Evolutionary conservation across 2,329 filamentous ascomycete species (phyloP).

Genomic region (Lasiodiplodia sp.): DNA sequence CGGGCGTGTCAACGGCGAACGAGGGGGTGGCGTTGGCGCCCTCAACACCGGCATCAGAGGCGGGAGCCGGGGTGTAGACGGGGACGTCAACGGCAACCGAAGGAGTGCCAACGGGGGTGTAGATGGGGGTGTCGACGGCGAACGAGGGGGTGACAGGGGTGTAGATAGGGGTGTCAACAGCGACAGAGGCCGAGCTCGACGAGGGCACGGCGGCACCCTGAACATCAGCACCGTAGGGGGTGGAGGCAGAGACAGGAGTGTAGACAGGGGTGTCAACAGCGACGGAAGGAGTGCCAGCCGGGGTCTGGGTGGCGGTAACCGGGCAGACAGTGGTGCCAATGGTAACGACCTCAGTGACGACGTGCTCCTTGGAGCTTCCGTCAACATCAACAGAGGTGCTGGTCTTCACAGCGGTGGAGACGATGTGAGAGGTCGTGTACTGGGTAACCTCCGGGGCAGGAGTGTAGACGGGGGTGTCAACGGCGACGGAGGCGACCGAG

Average conservation of each 20-base stretch:
- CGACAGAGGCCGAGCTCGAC: not conserved
- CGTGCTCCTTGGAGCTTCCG: not conserved
- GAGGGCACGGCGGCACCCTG: not conserved
- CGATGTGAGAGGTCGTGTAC: not conserved
- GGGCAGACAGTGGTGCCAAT: constrained; percentile 17
- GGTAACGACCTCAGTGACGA: constrained; percentile 1
- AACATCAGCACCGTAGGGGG: not conserved
- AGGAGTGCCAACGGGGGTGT: not conserved
- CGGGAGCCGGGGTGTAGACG: constrained; percentile 12
- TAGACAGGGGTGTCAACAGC: constrained; percentile 19
- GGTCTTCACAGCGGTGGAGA: not conserved
- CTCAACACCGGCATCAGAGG: constrained; percentile 1
- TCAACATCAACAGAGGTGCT: not conserved
- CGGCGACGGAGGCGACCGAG: not conserved
- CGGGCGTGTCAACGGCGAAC: not conserved
- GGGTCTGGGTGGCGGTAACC: constrained; percentile 10
- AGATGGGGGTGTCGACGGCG: constrained; percentile 14
- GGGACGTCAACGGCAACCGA: constrained; percentile 14
- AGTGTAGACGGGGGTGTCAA: constrained; percentile 1
- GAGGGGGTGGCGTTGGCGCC: not conserved
- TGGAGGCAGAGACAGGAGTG: constrained; percentile 1
- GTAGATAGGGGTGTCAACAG: constrained; percentile 18
- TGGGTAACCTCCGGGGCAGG: not conserved
- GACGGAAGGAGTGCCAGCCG: not conserved
- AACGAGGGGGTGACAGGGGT: constrained; percentile 1